Conservation (phyloP, 2,329 filamentous ascomycete species). For the Penicillium rolfsii region DNA sequence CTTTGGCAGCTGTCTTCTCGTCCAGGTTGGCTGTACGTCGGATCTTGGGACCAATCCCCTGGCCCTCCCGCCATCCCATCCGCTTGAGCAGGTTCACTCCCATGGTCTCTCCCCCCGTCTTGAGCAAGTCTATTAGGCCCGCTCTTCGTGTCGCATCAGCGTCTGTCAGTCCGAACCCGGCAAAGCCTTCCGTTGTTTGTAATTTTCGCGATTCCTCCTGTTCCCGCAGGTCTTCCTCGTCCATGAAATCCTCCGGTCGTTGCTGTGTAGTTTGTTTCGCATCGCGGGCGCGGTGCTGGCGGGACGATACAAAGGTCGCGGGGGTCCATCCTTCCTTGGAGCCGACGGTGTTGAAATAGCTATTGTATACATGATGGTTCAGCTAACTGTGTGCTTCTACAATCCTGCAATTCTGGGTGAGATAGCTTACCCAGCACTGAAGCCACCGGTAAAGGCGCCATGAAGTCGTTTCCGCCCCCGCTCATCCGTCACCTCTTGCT, state of each 20-base stretch:
- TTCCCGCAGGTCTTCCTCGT: constrained; percentile 91
- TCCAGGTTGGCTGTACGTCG: constrained; percentile 72
- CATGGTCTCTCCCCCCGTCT: constrained; percentile 76
- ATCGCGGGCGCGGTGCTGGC: constrained; percentile 74
- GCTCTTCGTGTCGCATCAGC: constrained; percentile 57
- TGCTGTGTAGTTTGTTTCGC: constrained; percentile 57
- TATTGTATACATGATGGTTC: constrained; percentile 45
- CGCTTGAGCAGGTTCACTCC: constrained; percentile 80
- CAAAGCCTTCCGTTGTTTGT: constrained; percentile 73
- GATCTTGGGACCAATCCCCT: constrained; percentile 88
- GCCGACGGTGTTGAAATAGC: constrained; percentile 96
- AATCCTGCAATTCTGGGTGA: not conserved
- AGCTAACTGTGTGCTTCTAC: not conserved
- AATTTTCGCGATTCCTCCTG: constrained; percentile 76
- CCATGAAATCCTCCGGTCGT: constrained; percentile 92
- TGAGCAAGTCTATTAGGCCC: constrained; percentile 72
- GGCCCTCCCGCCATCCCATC: constrained; percentile 96
- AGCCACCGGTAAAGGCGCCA: constrained; percentile 95
- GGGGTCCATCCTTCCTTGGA: constrained; percentile 98
- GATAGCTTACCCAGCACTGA: constrained; percentile 80
- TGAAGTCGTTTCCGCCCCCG: constrained; percentile 87
- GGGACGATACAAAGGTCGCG: constrained; percentile 87
- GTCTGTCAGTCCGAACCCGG: constrained; percentile 71
- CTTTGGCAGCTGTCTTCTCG: constrained; percentile 46
- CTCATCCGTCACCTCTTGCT: constrained; percentile 95